A percentile compares a stretch with the other conserved stretches of the same genome.
Evolutionary conservation across 75 land plant species (phyloP).

Genomic region (Sequoiadendron giganteum): DNA sequence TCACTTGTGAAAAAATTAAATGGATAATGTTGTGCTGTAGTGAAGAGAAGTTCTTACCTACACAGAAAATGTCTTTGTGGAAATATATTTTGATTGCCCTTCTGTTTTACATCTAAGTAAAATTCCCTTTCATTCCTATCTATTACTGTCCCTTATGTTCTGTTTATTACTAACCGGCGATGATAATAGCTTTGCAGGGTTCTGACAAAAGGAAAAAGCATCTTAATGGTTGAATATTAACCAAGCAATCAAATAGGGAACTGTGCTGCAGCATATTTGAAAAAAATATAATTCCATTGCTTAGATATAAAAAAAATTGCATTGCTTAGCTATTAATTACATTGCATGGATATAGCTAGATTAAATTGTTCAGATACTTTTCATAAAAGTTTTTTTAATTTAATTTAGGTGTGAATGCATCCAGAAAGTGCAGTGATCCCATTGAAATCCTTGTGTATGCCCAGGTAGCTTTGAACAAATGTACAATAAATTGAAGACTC

Average conservation of each 20-base stretch:
- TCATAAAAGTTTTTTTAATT: no score
- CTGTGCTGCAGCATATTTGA: no score
- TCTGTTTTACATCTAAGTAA: background rate
- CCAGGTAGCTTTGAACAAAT: background rate
- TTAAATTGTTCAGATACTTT: no score
- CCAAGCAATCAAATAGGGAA: background rate
- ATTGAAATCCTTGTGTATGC: background rate
- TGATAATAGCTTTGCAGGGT: background rate
- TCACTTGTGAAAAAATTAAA: no score
- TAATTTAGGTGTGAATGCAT: background rate
- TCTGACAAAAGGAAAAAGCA: background rate
- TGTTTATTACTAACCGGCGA: no score
- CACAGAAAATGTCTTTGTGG: background rate
- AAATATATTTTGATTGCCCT: background rate
- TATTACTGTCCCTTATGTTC: background rate
- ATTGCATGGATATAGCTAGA: no score
- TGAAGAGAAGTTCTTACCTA: no score
- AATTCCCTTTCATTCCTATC: background rate
- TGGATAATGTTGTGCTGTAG: no score
- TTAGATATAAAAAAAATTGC: no score
- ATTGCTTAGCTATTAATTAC: no score
- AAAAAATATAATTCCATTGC: no score
- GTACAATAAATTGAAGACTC: background rate
- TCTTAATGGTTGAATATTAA: background rate
- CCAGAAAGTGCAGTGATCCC: background rate